These are phyloP conservation scores for Penicillium coffeae DNA, from an alignment of 495 filamentous ascomycete species.

Conservation along the genomic window DNA sequence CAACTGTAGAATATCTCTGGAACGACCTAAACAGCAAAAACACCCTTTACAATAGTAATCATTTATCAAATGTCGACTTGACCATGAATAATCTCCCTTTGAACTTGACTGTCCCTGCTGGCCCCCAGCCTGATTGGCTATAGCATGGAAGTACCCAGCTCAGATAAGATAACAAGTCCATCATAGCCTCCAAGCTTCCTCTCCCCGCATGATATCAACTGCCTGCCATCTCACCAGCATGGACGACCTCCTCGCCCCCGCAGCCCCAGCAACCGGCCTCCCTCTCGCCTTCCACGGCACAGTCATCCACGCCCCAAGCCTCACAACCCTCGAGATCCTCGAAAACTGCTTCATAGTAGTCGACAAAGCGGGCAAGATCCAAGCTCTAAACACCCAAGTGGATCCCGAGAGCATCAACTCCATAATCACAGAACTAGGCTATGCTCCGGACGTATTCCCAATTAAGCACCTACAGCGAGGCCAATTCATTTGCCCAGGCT, in stretches of 20 bases:
- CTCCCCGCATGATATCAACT: too few species aligned
- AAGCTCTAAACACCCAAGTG: constrained; percentile 20
- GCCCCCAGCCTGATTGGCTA: too few species aligned
- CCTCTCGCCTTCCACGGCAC: constrained; percentile 49
- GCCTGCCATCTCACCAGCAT: constrained; percentile 3
- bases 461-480: constrained; percentile 41
- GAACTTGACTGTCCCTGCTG: too few species aligned
- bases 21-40: too few species aligned
- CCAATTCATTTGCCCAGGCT: constrained; percentile 58
- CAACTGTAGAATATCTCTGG: too few species aligned
- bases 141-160: too few species aligned
- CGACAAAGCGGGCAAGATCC: constrained; percentile 39
- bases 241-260: constrained; percentile 7
- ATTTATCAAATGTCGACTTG: too few species aligned
- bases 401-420: constrained; percentile 14
- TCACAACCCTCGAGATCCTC: constrained; percentile 43
- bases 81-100: too few species aligned
- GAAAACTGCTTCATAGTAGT: constrained; percentile 44
- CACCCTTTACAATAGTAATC: too few species aligned
- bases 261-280: constrained; percentile 12
- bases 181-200: too few species aligned
- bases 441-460: constrained; percentile 28
- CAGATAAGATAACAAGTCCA: too few species aligned
- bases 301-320: constrained; percentile 46
- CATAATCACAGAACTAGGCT: constrained; percentile 23